A percentile compares a stretch with the other conserved stretches of the same genome.
These are phyloP conservation scores for Sporothrix pallida DNA, from an alignment of 2,329 filamentous ascomycete genomes.

Conservation along the genomic window DNA sequence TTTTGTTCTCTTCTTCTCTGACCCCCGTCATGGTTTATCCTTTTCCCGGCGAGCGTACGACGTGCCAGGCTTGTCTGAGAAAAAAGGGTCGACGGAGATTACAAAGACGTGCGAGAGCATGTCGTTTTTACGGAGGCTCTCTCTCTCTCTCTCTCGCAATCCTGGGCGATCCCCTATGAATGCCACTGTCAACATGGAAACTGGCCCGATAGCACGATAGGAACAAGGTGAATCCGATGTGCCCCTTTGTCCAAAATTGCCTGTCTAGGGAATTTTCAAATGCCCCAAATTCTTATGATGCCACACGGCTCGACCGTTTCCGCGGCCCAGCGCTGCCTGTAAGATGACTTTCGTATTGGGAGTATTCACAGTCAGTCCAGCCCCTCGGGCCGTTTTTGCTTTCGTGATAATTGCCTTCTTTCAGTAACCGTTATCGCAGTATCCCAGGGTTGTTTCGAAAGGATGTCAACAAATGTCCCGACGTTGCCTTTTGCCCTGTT, in stretches of 20 bases:
- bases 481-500: neutral
- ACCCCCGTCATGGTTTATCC: neutral
- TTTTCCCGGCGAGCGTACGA: slow-evolving; percentile 10
- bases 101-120: neutral
- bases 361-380: neutral
- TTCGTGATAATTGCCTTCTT: neutral
- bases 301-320: slow-evolving; percentile 7
- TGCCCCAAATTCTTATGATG: neutral
- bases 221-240: neutral
- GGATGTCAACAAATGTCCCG: neutral
- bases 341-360: neutral
- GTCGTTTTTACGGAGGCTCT: neutral
- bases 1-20: neutral
- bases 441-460: neutral
- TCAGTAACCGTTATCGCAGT: neutral
- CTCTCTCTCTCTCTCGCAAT: neutral
- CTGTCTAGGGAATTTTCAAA: neutral
- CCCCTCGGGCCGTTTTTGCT: slow-evolving; percentile 1
- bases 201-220: neutral
- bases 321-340: neutral
- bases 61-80: too few relatives aligned
- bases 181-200: neutral
- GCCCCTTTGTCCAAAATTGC: neutral
- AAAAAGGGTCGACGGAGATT: neutral
- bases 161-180: too few relatives aligned